A percentile compares a stretch with the other conserved stretches of the same genome.
Conservation (phyloP, 2,329 filamentous ascomycete genomes). For the Chrysoporthe austroafricana region DNA sequence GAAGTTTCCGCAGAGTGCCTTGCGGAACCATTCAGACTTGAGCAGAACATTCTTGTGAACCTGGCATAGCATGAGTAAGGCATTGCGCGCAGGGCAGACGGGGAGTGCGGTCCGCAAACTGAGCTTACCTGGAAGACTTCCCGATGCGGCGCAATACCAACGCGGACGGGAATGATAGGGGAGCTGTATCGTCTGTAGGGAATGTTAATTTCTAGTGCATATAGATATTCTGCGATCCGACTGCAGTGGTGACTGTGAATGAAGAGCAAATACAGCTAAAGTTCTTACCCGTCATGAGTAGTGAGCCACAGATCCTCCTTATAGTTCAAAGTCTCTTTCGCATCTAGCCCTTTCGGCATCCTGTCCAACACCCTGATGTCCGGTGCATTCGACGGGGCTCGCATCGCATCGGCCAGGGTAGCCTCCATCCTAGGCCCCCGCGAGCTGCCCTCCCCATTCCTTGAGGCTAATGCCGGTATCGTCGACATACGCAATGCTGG, state of each 20-base stretch:
- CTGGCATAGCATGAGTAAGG: slow-evolving; percentile 32
- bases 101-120: neutral
- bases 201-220: slow-evolving; percentile 24
- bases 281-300: slow-evolving; percentile 50
- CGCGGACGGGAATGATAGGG: slow-evolving; percentile 48
- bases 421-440: neutral
- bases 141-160: slow-evolving; percentile 45
- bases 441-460: slow-evolving; percentile 22
- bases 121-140: slow-evolving; percentile 48
- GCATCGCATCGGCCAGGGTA: slow-evolving; percentile 47
- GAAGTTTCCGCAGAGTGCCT: slow-evolving; percentile 52
- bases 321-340: slow-evolving; percentile 42
- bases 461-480: slow-evolving; percentile 6
- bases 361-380: slow-evolving; percentile 45
- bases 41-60: slow-evolving; percentile 52
- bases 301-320: slow-evolving; percentile 54
- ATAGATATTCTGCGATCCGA: slow-evolving; percentile 16
- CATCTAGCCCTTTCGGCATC: slow-evolving; percentile 37
- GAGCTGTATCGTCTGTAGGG: slow-evolving; percentile 48
- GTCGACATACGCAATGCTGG: neutral
- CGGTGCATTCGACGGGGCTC: slow-evolving; percentile 43
- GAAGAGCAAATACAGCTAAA: slow-evolving; percentile 19
- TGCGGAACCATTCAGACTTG: slow-evolving; percentile 53
- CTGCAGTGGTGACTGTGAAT: slow-evolving; percentile 9
- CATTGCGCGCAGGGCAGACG: neutral